A percentile compares a stretch with the other conserved stretches of the same genome.
phyloP scores from a whole-genome alignment of 83 land plant species.

The Picea mariana region DNA sequence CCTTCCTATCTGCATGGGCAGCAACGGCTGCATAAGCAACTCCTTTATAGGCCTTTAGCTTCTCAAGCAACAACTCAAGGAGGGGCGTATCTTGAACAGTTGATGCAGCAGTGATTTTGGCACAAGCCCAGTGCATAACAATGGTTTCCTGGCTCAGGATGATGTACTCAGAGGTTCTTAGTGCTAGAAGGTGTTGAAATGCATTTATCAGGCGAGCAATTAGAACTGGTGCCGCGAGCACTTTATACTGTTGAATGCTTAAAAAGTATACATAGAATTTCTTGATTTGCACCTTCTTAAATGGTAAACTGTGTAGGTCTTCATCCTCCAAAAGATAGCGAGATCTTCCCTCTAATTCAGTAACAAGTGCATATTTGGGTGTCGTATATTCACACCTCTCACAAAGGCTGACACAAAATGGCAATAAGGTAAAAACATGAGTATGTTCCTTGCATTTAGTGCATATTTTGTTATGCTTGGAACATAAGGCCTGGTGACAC shows the following conservation, averaged over 20 bases:
- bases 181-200: conserved; percentile 78
- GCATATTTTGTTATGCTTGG: too few species aligned
- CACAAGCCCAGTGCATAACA: conserved; percentile 95
- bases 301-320: too few species aligned
- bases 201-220: conserved; percentile 84
- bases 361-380: too few species aligned
- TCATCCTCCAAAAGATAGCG: too few species aligned
- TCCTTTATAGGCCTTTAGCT: conserved; percentile 90
- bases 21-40: conserved; percentile 97
- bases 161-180: conserved; percentile 90
- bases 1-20: conserved; percentile 86
- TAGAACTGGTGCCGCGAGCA: conserved; percentile 80
- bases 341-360: too few species aligned
- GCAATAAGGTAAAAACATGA: too few species aligned
- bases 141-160: conserved; percentile 89
- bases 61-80: conserved; percentile 82
- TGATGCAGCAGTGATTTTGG: conserved; percentile 77
- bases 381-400: too few species aligned
- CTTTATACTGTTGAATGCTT: background rate
- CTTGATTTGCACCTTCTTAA: too few species aligned
- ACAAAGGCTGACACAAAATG: too few species aligned
- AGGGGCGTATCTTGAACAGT: conserved; percentile 70
- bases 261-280: too few species aligned
- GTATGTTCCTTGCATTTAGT: too few species aligned
- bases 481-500: too few species aligned